A percentile compares a stretch with the other conserved stretches of the same genome.
phyloP scores from a whole-genome alignment of 1,139 yeast species.

The Pichia sp. region DNA sequence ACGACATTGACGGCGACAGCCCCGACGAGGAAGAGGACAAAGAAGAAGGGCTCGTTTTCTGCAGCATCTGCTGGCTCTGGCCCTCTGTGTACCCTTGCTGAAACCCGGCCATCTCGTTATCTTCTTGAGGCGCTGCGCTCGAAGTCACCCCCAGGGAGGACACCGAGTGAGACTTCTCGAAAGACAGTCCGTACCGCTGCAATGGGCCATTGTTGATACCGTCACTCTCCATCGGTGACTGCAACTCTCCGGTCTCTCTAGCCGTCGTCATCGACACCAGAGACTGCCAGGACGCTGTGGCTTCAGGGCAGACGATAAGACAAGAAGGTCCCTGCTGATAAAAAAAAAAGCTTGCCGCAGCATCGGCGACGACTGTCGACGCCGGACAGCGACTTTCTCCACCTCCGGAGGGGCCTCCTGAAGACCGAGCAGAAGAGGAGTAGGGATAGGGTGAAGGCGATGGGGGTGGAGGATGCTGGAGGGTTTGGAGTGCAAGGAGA shows the following conservation, averaged over 20 bases:
- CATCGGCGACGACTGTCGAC: too few relatives aligned
- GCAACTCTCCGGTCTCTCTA: too few relatives aligned
- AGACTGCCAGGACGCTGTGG: too few relatives aligned
- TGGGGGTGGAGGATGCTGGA: background rate
- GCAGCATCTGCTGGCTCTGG: background rate
- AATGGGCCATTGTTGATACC: background rate
- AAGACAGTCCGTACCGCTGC: background rate
- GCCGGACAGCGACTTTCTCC: too few relatives aligned
- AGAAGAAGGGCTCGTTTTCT: background rate
- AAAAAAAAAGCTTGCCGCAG: background rate
- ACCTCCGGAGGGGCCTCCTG: too few relatives aligned
- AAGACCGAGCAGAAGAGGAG: too few relatives aligned
- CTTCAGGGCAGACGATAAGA: too few relatives aligned
- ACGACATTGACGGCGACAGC: background rate
- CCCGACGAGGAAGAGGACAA: background rate
- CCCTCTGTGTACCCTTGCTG: background rate
- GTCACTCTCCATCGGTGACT: conserved; percentile 2
- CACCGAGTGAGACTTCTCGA: conserved; percentile 8
- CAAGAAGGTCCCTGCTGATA: too few relatives aligned
- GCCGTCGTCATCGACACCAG: too few relatives aligned
- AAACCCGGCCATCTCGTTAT: background rate
- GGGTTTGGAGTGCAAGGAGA: background rate
- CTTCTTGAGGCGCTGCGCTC: conserved; percentile 3
- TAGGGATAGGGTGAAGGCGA: too few relatives aligned
- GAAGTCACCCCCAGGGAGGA: conserved; percentile 6